Base-by-base conservation (phyloP, 192 early-diverging fungal species). In the Dissophora ornata region DNA sequence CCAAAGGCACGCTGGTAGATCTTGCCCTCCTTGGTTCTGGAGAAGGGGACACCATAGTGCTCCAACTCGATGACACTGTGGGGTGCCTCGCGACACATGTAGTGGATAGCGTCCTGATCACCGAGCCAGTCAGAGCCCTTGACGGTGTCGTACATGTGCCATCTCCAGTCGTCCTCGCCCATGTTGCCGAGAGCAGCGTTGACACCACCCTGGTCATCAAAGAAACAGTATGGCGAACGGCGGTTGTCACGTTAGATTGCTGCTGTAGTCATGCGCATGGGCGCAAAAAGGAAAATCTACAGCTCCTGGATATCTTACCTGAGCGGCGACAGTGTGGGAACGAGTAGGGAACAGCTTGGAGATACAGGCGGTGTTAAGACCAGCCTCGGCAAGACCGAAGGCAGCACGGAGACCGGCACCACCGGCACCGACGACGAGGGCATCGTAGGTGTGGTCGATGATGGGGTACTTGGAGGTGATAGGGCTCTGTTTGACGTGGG, bases 131-230 rank as follows among this genome's bases (percentile, higher is more conserved):
- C 97, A 63, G 92, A 94, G 52, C 96, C 97, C 88, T 99, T 99
- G 80, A 97, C 96, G 24, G 97, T 97, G 65, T 99, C 97, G 78
- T 97, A 99, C 97, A 99, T 99, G 82, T 99, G 97, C 97, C 97
- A 99, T 83, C 96, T 90, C 97, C 97, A 99, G 87, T 99, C 97
- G 82, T 99, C 97, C 85, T 99, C 95, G 63, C 90, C 89, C 96
- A 99, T 98, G 84, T 99, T 99, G 52, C 97, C 97, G 44, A 99
- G 90, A 48, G 97, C 97, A 67, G 97, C 97, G 84, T 99, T 99
- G 81, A 99, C 95, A 77, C 97, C 97, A 67, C 97, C 97, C 88
- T 88, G 70, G n/a, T n/a, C n/a, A n/a, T n/a, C n/a, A n/a, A n/a
- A n/a, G n/a, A n/a, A n/a, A n/a, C n/a, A n/a, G n/a, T n/a, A n/a